A percentile compares a stretch with the other conserved stretches of the same genome.
These are phyloP conservation scores for Nematodospora valgi DNA, from an alignment of 805 yeast genomes.

Conservation along the genomic window DNA sequence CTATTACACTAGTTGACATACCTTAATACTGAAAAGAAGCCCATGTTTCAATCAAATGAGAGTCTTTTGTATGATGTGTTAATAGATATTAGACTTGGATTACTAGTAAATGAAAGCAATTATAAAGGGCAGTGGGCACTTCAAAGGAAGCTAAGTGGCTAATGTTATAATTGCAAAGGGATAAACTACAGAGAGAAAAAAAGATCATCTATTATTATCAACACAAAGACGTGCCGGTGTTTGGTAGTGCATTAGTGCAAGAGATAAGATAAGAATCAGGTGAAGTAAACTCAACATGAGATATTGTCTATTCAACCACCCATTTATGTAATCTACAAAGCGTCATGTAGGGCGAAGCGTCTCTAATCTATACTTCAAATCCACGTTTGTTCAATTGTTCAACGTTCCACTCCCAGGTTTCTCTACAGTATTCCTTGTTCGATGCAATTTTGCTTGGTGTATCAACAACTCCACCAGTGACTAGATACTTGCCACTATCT, in stretches of 20 bases:
- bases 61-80: no score
- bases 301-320: background rate
- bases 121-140: no score
- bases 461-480: constrained; percentile 28
- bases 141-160: no score
- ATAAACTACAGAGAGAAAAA: no score
- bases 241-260: background rate
- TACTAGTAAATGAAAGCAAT: no score
- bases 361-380: constrained; percentile 4
- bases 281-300: no score
- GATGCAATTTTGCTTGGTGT: constrained; percentile 22
- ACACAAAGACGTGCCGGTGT: no score
- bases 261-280: background rate
- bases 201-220: no score
- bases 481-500: constrained; percentile 28
- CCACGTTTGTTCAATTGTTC: constrained; percentile 18
- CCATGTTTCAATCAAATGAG: constrained; percentile 8
- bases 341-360: no score
- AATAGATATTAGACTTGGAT: no score
- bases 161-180: no score
- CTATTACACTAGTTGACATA: constrained; percentile 13
- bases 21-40: constrained; percentile 18
- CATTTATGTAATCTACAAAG: no score
- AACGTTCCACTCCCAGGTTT: constrained; percentile 28
- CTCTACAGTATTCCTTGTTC: constrained; percentile 17